These are phyloP conservation scores for Clonostachys solani DNA, from an alignment of 2,329 filamentous ascomycete species.

Conservation along the genomic window DNA sequence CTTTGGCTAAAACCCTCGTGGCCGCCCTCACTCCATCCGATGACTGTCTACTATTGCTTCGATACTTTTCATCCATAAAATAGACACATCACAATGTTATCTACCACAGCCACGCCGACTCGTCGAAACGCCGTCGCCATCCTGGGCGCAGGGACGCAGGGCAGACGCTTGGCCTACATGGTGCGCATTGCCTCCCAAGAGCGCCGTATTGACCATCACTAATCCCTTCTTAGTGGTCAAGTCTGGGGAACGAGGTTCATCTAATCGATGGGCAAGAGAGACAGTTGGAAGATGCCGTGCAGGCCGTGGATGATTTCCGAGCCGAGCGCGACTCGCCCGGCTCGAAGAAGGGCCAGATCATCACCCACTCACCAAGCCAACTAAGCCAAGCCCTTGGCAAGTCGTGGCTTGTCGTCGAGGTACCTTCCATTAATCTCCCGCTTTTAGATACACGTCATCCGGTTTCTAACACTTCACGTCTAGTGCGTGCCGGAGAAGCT, in stretches of 20 bases:
- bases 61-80: neutral
- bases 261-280: conserved; percentile 15
- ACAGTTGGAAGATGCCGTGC: conserved; percentile 16
- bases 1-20: neutral
- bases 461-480: conserved; percentile 2
- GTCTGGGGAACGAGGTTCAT: conserved; percentile 17
- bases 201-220: neutral
- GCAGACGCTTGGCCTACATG: conserved; percentile 21
- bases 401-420: conserved; percentile 20
- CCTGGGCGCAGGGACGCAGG: conserved; percentile 21
- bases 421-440: conserved; percentile 1
- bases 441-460: no score
- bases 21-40: neutral
- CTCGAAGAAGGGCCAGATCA: conserved; percentile 9
- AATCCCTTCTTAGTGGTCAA: conserved; percentile 18
- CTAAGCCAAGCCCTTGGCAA: conserved; percentile 10
- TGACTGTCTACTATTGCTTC: neutral
- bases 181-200: conserved; percentile 6
- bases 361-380: conserved; percentile 9
- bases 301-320: conserved; percentile 16
- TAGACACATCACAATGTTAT: conserved; percentile 2
- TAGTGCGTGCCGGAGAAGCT: conserved; percentile 39
- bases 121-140: conserved; percentile 12
- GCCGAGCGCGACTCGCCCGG: conserved; percentile 1
- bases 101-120: conserved; percentile 4